These are phyloP conservation scores for Leucocoprinus leucothites DNA, from an alignment of 768 basidiomycete species.

Conservation along the genomic window DNA sequence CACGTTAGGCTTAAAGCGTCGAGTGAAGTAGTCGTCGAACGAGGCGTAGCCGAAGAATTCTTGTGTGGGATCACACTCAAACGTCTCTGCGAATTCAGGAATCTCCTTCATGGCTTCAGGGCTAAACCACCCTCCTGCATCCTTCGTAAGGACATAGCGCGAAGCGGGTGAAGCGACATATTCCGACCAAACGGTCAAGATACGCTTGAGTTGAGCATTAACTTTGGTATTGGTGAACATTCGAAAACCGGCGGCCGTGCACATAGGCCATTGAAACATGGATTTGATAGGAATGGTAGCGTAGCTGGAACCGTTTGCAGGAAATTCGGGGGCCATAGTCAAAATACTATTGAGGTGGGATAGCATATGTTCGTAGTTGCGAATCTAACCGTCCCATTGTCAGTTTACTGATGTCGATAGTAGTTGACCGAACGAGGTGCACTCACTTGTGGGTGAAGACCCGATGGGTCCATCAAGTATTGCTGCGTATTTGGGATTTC, in stretches of 20 bases:
- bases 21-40: constrained; percentile 57
- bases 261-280: constrained; percentile 15
- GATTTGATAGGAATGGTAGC: constrained; percentile 10
- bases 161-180: constrained; percentile 43
- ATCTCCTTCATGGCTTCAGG: constrained; percentile 23
- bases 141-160: constrained; percentile 29
- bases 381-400: not conserved
- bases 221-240: constrained; percentile 19
- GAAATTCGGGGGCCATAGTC: not conserved
- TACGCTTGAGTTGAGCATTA: constrained; percentile 16
- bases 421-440: not conserved
- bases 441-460: constrained; percentile 13
- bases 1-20: constrained; percentile 33
- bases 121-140: constrained; percentile 43
- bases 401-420: not conserved
- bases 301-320: not conserved
- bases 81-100: constrained; percentile 32
- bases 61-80: constrained; percentile 34
- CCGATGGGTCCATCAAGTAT: constrained; percentile 14
- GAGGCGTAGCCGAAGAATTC: constrained; percentile 43
- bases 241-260: constrained; percentile 16
- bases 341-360: not conserved
- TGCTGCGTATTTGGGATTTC: constrained; percentile 13
- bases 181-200: constrained; percentile 44
- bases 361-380: constrained; percentile 9